Evolutionary conservation across 1,139 yeast genomes (phyloP), one percentile per base, ranked within the genome.

Genomic region (Yamadazyma siamensis): DNA sequence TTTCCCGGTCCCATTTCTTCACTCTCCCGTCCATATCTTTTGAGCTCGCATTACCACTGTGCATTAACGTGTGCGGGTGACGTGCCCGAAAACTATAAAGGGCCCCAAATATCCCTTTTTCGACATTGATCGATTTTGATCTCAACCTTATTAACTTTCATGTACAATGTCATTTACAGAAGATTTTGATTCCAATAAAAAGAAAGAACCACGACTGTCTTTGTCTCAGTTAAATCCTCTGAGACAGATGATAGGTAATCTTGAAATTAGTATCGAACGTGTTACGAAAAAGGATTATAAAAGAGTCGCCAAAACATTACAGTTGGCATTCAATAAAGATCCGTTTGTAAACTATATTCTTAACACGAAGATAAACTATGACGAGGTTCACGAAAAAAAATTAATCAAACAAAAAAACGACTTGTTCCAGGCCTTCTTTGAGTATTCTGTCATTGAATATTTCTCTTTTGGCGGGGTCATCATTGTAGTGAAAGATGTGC

Each of bases 191-290:
- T 50, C 62, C 30, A 46, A 44, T 25, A 33, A 39, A 26, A 58
- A 57, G 43, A 61, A 62, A 32, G 60, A 61, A 51, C 69, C 67
- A 34, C 68, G 67, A 61, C 68, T 61, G 68, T 62, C 57, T 23
- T 40, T 51, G 68, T 62, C 68, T 60, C 69, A 61, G 68, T 29
- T 44, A 32, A 31, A 37, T 26, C 44, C 39, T 34, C 48, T 42
- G 47, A 43, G 49, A 43, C 49, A 33, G 15, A 33, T 16, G 11
- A 17, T 44, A 26, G 41, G 43, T 39, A 48, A 54, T 33, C 43
- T 57, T 35, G 49, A 59, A 33, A 49, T 61, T 28, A 47, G 54
- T 20, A 57, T 61, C 27, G 62, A 60, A 32, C 44, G 49, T 32
- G 64, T 58, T 20, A 40, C 49, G 13, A 33, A 59, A 23, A 56